A percentile compares a stretch with the other conserved stretches of the same genome.
phyloP scores from a whole-genome alignment of 345 rosid genomes.

The Toxicodendron radicans region DNA sequence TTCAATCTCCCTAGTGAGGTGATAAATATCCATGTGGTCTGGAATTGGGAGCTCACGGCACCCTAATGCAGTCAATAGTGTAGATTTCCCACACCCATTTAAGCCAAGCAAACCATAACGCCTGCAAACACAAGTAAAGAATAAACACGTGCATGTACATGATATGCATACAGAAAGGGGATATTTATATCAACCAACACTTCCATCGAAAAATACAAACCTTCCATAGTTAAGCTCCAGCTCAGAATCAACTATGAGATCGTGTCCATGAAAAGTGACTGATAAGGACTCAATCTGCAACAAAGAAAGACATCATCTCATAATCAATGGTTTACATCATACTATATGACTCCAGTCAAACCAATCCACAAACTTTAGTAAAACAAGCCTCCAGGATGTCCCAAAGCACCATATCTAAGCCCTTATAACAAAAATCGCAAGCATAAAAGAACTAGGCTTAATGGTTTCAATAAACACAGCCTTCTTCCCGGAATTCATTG shows the following conservation, averaged over 20 bases:
- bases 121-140: slow-evolving; percentile 31
- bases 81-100: slow-evolving; percentile 98
- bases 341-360: too few species aligned
- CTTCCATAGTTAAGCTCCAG: slow-evolving; percentile 98
- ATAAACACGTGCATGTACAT: neutral
- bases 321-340: neutral
- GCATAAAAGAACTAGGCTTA: neutral
- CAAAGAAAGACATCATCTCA: neutral
- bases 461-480: neutral
- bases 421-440: too few species aligned
- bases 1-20: slow-evolving; percentile 84
- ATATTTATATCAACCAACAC: neutral
- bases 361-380: too few species aligned
- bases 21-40: slow-evolving; percentile 93
- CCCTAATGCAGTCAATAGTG: slow-evolving; percentile 86
- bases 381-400: too few species aligned
- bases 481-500: neutral
- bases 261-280: slow-evolving; percentile 95
- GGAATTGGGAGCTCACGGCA: slow-evolving; percentile 92
- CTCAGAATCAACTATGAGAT: slow-evolving; percentile 86
- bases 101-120: slow-evolving; percentile 97
- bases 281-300: slow-evolving; percentile 96
- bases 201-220: slow-evolving; percentile 18
- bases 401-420: neutral
- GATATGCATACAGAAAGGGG: neutral